These are phyloP conservation scores for Pharus latifolius DNA, from an alignment of 176 grass and related monocot species.

Conservation along the genomic window DNA sequence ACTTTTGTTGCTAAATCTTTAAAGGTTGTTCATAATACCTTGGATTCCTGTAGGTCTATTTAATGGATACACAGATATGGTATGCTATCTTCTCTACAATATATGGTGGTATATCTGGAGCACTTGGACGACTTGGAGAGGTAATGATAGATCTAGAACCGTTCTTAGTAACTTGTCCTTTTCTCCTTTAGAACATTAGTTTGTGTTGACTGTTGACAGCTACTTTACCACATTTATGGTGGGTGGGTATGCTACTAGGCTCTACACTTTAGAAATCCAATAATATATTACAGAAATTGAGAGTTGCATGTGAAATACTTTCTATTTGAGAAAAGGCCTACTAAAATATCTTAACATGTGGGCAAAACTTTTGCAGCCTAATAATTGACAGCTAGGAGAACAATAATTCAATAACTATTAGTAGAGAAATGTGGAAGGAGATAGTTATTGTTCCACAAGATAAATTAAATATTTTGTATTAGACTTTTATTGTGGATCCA, in stretches of 20 bases:
- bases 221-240: neutral
- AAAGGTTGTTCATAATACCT: neutral
- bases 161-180: neutral
- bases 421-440: constrained; percentile 2
- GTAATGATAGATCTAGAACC: constrained; percentile 37
- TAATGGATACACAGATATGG: constrained; percentile 99
- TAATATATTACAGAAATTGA: neutral
- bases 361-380: neutral
- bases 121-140: constrained; percentile 91
- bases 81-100: constrained; percentile 90
- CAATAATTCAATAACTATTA: neutral
- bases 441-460: constrained; percentile 5
- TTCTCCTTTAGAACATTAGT: neutral
- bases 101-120: constrained; percentile 87
- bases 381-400: neutral
- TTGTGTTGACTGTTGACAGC: neutral
- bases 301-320: neutral
- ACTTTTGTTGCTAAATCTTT: neutral
- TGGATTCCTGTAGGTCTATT: constrained; percentile 64
- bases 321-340: neutral
- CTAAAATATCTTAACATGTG: neutral
- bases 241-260: neutral
- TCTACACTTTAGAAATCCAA: neutral
- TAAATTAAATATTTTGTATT: neutral
- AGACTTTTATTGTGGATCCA: neutral